Evolutionary conservation across 345 rosid genomes (phyloP).

Genomic region (Dimocarpus longan): DNA sequence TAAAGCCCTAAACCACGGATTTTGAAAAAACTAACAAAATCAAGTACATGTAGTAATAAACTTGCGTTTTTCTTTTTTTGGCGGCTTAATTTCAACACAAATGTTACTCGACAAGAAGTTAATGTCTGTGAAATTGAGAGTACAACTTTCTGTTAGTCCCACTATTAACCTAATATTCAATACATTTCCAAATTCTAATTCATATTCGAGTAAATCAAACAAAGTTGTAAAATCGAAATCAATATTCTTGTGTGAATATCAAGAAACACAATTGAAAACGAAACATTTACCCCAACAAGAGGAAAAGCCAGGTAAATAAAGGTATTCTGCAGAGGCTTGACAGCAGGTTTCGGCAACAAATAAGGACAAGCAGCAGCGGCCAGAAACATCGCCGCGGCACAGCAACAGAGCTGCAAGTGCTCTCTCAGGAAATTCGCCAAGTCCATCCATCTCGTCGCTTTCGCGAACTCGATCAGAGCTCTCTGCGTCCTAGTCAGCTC

Average conservation of each 20-base stretch:
- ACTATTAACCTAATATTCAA: background rate
- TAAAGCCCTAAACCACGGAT: background rate
- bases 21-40: background rate
- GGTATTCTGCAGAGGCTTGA: slow-evolving; percentile 66
- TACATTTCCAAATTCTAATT: background rate
- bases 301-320: slow-evolving; percentile 76
- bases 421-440: slow-evolving; percentile 81
- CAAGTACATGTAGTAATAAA: background rate
- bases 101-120: background rate
- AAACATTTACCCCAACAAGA: slow-evolving; percentile 74
- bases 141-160: background rate
- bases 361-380: slow-evolving; percentile 80
- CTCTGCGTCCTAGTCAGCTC: slow-evolving; percentile 55
- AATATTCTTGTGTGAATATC: background rate
- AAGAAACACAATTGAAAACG: background rate
- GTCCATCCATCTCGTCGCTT: slow-evolving; percentile 67
- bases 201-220: background rate
- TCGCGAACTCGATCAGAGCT: slow-evolving; percentile 60
- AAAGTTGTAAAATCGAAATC: background rate
- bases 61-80: background rate
- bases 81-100: background rate
- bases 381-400: slow-evolving; percentile 69
- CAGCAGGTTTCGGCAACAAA: slow-evolving; percentile 58
- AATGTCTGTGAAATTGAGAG: background rate
- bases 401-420: slow-evolving; percentile 80